Base-by-base conservation (phyloP, 805 yeast species). In the Metschnikowia shivogae region DNA sequence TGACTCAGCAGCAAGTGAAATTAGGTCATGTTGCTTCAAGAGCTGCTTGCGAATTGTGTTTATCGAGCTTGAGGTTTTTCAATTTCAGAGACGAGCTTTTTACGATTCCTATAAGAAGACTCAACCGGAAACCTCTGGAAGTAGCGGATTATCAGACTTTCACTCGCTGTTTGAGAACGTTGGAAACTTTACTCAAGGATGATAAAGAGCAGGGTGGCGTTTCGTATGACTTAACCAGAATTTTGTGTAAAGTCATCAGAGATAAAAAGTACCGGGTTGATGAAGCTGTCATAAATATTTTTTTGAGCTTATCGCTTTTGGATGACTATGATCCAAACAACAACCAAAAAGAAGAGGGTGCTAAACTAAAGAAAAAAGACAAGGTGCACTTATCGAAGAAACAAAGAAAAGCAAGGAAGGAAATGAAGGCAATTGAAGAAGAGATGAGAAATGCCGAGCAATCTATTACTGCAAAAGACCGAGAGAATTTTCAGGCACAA, bases 361-460 rank as follows among this genome's bases (percentile, higher is more conserved):
- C 68, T 4, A 85, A 84, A 58, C 43, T 85, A 36, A 81, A 78
- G 60, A 92, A 90, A 72, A 88, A 89, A 63, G 95, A 93, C 62
- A 75, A 97, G 55, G 89, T 88, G 3, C 96, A 90, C 70, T 67
- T 92, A 40, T 82, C 95, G n/a, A 92, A 92, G 62, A 86, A 86
- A 64, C 92, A 92, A 65, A 76, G 86, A 56, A 93, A 93, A 58
- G 84, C 81, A 14, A 77, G 95, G 51, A 90, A 90, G 62, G 98
- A 92, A 60, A 73, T 84, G 57, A 86, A 85, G 56, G 81, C 76
- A 53, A 92, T 93, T 47, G 98, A 92, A 49, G 88, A 86, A 58
- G 99, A 93, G 66, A 73, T 89, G 80, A 75, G 83, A 53, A 77
- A 72, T 51, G 98, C 98, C 6, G 96, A 93, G 62, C 84, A 81